Base-by-base conservation (phyloP, 1,284 basidiomycete species). In the Malassezia sympodialis region DNA sequence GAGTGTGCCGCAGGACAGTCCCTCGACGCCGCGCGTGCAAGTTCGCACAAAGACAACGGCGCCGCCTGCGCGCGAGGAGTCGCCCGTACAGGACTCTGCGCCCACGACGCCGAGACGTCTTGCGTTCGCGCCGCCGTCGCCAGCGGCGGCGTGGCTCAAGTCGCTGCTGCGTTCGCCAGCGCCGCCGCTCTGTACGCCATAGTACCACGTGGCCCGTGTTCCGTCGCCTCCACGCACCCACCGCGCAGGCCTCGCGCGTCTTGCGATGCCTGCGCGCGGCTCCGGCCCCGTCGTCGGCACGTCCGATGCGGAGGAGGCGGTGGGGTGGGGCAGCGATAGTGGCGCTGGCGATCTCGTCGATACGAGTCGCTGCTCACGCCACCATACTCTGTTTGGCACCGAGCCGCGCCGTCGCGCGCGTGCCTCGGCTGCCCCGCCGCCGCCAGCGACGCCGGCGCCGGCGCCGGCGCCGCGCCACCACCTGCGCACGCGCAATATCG, bases 401-500 rank as follows among this genome's bases (percentile, higher is more conserved):
- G 27, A 15, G 34, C 46, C 46, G 1, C 46, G 46, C 15, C 46
- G 46, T 21, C 30, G 19, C 32, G 26, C 23, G 26, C 28, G 15
- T 24, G 28, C 44, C 8, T 8, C 32, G 24, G 10, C 21, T 37
- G 46, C 34, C 8, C 46, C 15, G 14, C 32, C 46, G 6, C 2
- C 35, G 2, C 24, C 46, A 23, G 5, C 40, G 14, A 3, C 41
- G 27, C 26, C 27, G 11, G 15, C 5, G 17, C 15, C 50, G 15
- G 54, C 59, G 17, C 60, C 62, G 1, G 63, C 63, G 8, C 67
- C 61, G 4, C 54, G 63, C 3, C 64, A 60, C 19, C 51, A 60
- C 17, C 51, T 77, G 26, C 72, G 76, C 12, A 53, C 58, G 3
- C 68, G 76, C 2, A 76, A 75, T 0, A 61, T 67, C 0, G 64